Percentiles rank a stretch among this genome's conserved stretches.
These are phyloP conservation scores for Colletotrichum falcatum DNA, from an alignment of 2,329 filamentous ascomycete species.

Conservation along the genomic window DNA sequence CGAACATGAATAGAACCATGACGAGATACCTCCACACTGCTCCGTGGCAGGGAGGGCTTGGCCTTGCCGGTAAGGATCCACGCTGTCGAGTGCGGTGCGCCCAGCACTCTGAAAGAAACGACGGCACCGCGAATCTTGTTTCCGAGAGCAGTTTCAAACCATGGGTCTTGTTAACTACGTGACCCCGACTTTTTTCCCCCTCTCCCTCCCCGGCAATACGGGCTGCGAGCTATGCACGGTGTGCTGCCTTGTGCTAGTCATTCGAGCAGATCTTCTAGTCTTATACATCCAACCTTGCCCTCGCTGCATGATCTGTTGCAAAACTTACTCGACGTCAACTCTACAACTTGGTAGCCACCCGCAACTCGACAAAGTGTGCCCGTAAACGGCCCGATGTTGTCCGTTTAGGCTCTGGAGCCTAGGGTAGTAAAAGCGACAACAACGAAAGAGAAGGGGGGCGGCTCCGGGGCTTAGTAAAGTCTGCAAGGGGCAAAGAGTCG, in stretches of 20 bases:
- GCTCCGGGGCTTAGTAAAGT: too few species aligned
- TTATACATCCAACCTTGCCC: not conserved
- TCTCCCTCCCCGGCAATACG: too few species aligned
- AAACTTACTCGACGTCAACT: not conserved
- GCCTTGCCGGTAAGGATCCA: not conserved
- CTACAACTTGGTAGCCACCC: not conserved
- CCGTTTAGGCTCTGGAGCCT: not conserved
- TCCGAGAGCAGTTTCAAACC: not conserved
- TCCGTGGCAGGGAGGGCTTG: not conserved
- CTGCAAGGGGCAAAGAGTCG: not conserved
- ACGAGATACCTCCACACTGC: not conserved
- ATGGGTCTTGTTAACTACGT: too few species aligned
- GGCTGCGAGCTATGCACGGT: not conserved
- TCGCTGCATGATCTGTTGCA: not conserved
- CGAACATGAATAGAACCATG: not conserved
- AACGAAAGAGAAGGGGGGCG: not conserved
- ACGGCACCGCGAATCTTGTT: not conserved
- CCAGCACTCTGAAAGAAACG: not conserved
- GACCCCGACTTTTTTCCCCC: not conserved
- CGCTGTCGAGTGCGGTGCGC: not conserved
- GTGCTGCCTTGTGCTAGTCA: not conserved
- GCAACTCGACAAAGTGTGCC: not conserved
- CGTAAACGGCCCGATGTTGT: not conserved
- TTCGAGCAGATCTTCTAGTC: not conserved
- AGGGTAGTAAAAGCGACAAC: not conserved